Evolutionary conservation across 2,329 filamentous ascomycete species (phyloP).

Genomic region (Cordyceps tenuipes): DNA sequence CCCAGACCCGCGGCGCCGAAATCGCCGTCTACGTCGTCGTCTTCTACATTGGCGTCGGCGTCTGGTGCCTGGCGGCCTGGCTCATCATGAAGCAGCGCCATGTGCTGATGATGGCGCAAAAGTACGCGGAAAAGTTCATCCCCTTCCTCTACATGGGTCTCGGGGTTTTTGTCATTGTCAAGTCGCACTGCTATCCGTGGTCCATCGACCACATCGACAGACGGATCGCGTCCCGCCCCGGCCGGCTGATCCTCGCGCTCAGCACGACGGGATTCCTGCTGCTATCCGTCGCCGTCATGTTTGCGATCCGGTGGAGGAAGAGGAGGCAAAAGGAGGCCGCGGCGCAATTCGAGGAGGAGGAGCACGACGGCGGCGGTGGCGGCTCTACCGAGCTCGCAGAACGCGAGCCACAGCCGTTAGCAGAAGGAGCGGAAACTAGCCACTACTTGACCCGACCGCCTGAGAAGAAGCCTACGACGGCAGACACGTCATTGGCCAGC

Average conservation of each 20-base stretch:
- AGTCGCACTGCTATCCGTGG: slow-evolving; percentile 27
- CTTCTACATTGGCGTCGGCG: slow-evolving; percentile 25
- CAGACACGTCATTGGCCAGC: neutral
- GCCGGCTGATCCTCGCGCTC: slow-evolving; percentile 13
- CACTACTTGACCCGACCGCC: neutral
- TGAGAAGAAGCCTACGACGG: neutral
- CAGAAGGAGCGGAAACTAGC: neutral
- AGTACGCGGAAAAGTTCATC: slow-evolving; percentile 20
- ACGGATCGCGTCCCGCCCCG: slow-evolving; percentile 4
- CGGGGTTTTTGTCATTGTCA: slow-evolving; percentile 24
- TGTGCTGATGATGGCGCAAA: slow-evolving; percentile 18
- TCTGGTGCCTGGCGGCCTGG: slow-evolving; percentile 24
- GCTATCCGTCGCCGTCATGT: slow-evolving; percentile 11
- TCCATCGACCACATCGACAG: slow-evolving; percentile 23
- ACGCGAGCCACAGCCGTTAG: neutral
- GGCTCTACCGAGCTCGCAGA: neutral
- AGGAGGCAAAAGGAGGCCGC: neutral
- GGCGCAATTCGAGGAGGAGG: neutral
- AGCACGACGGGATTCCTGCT: slow-evolving; percentile 14
- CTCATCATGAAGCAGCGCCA: slow-evolving; percentile 25
- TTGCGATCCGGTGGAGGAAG: slow-evolving; percentile 6
- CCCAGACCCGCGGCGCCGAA: slow-evolving; percentile 23
- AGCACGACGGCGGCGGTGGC: neutral
- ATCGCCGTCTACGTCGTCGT: slow-evolving; percentile 26
- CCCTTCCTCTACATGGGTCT: slow-evolving; percentile 26